Percentiles rank a stretch among this genome's conserved stretches.
Evolutionary conservation across 23 red algal genomes (phyloP).

Genomic region (Gracilaria domingensis): DNA sequence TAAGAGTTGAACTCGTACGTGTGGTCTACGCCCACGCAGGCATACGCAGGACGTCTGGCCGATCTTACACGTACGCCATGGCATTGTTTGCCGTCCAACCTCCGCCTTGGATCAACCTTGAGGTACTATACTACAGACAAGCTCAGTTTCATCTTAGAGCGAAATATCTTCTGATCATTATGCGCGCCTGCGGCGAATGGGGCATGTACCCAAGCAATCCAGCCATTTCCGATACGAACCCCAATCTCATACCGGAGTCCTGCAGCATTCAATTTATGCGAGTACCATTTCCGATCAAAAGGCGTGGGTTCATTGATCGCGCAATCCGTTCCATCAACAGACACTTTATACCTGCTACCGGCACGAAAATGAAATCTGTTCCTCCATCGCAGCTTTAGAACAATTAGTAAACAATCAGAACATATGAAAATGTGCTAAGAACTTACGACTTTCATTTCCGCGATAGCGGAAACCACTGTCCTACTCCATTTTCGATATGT

Average conservation of each 20-base stretch:
- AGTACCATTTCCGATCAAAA: constrained; percentile 29
- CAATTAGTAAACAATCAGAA: background rate
- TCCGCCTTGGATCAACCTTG: too few species aligned
- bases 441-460: background rate
- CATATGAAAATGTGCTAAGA: background rate
- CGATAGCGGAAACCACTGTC: background rate
- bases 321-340: constrained; percentile 4
- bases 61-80: too few species aligned
- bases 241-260: constrained; percentile 25
- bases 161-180: constrained; percentile 30
- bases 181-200: constrained; percentile 5
- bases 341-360: background rate
- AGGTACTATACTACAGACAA: too few species aligned
- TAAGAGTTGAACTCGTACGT: too few species aligned
- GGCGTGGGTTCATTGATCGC: constrained; percentile 32
- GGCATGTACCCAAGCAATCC: background rate
- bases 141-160: background rate
- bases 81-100: too few species aligned
- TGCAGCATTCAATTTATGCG: constrained; percentile 7
- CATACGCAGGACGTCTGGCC: too few species aligned
- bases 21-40: too few species aligned
- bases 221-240: background rate
- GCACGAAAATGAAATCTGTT: background rate
- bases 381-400: background rate
- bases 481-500: background rate